Conservation (phyloP, 164 flowering plant genomes). For the Akebia trifoliata region DNA sequence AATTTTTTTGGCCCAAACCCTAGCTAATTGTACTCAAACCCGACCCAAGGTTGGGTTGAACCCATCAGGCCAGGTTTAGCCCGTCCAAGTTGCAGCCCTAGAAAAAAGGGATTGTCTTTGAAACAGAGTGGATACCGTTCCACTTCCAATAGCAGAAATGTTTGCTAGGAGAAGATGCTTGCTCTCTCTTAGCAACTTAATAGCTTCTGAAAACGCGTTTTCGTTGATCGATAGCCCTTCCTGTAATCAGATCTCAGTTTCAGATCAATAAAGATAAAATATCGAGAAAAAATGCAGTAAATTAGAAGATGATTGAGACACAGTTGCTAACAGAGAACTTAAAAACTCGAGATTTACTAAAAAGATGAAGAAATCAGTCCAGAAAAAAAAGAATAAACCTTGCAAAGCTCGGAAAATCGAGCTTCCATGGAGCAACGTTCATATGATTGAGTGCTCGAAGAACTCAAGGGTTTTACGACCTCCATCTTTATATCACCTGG, state of each 20-base stretch:
- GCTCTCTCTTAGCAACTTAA: constrained; percentile 50
- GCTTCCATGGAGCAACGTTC: constrained; percentile 19
- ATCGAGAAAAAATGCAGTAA: neutral
- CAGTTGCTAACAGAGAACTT: neutral
- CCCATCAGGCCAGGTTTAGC: too few relatives aligned
- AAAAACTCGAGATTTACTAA: neutral
- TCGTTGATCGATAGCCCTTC: constrained; percentile 45
- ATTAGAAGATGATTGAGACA: neutral
- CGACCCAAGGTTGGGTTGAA: too few relatives aligned
- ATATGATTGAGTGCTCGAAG: constrained; percentile 4
- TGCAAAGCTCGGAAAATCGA: constrained; percentile 50
- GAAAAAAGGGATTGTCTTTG: neutral
- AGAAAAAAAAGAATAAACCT: constrained; percentile 27
- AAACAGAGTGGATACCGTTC: too few relatives aligned
- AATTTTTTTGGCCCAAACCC: too few relatives aligned
- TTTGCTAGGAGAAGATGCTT: constrained; percentile 46
- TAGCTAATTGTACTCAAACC: too few relatives aligned
- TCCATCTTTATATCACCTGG: constrained; percentile 28
- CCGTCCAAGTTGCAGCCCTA: too few relatives aligned
- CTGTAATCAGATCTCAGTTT: constrained; percentile 30
- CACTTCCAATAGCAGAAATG: constrained; percentile 47
- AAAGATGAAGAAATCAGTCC: neutral
- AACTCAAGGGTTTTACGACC: constrained; percentile 21
- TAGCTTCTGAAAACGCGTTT: constrained; percentile 28
- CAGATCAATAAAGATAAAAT: neutral